Evolutionary conservation across 345 rosid species (phyloP).

Genomic region (Lagerstroemia speciosa): DNA sequence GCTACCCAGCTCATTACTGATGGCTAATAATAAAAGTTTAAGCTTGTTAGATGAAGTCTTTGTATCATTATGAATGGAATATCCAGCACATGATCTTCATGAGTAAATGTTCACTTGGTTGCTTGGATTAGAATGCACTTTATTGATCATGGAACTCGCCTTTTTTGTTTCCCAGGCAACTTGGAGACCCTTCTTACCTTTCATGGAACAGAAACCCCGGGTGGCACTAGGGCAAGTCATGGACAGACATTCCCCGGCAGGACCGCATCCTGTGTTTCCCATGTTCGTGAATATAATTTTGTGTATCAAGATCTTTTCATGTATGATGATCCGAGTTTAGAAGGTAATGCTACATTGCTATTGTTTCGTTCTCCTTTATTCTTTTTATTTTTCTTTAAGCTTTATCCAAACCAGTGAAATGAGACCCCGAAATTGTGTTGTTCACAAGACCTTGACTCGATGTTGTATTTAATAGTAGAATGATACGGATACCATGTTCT

Average conservation of each 20-base stretch:
- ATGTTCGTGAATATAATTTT: background rate
- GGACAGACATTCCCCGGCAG: background rate
- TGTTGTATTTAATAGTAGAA: background rate
- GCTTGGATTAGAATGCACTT: background rate
- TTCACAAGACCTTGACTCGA: background rate
- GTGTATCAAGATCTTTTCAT: background rate
- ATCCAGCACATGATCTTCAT: too few relatives aligned
- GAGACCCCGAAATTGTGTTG: background rate
- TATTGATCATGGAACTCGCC: background rate
- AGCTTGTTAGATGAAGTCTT: background rate
- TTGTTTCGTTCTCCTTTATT: background rate
- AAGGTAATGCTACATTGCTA: background rate
- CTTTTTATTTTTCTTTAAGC: too few relatives aligned
- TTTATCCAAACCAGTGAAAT: background rate
- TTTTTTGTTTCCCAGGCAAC: constrained; percentile 45
- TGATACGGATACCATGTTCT: background rate
- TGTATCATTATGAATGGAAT: too few relatives aligned
- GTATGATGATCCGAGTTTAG: background rate
- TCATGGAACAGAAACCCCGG: constrained; percentile 91
- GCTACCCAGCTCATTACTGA: too few relatives aligned
- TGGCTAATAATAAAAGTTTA: background rate
- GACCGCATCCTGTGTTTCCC: background rate
- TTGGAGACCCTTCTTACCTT: constrained; percentile 87
- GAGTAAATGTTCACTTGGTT: too few relatives aligned
- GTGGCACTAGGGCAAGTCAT: constrained; percentile 30